phyloP scores from a whole-genome alignment of 1,139 yeast genomes.

The Protomyces inundatus region DNA sequence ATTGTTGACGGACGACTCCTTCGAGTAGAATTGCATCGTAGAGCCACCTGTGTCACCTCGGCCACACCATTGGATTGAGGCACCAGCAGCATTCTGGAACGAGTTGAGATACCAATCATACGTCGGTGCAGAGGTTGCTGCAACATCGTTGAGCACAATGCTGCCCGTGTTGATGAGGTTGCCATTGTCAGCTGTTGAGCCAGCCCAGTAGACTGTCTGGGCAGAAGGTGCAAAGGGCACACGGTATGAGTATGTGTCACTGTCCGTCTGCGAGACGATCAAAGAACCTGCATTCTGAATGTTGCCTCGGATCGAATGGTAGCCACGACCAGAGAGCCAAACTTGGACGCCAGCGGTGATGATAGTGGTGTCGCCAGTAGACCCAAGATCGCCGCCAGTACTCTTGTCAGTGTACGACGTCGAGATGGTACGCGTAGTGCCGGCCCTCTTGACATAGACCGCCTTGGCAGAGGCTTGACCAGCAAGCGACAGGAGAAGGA shows the following conservation, averaged over 20 bases:
- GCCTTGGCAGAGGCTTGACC: background rate
- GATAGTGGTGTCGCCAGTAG: background rate
- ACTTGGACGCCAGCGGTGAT: background rate
- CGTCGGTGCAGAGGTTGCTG: slow-evolving; percentile 2
- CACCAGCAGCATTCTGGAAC: slow-evolving; percentile 1
- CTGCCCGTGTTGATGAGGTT: slow-evolving; percentile 3
- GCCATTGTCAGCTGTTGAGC: background rate
- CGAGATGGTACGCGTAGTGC: background rate
- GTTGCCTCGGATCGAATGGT: slow-evolving; percentile 3
- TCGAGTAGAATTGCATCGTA: background rate
- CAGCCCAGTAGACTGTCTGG: slow-evolving; percentile 3
- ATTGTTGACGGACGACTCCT: slow-evolving; percentile 4
- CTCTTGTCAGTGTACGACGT: background rate
- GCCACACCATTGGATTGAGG: slow-evolving; percentile 9
- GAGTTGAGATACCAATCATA: slow-evolving; percentile 10
- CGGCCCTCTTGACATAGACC: background rate
- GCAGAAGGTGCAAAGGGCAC: background rate
- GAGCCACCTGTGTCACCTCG: slow-evolving; percentile 5
- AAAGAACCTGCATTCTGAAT: slow-evolving; percentile 1
- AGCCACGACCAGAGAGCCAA: slow-evolving; percentile 11
- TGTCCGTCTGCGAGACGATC: slow-evolving; percentile 6
- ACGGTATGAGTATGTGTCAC: background rate
- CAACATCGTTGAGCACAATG: background rate
- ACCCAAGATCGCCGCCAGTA: background rate
- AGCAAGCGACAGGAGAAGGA: background rate